Evolutionary conservation across 1,284 basidiomycete species (phyloP).

Genomic region (Melampsora americana): DNA sequence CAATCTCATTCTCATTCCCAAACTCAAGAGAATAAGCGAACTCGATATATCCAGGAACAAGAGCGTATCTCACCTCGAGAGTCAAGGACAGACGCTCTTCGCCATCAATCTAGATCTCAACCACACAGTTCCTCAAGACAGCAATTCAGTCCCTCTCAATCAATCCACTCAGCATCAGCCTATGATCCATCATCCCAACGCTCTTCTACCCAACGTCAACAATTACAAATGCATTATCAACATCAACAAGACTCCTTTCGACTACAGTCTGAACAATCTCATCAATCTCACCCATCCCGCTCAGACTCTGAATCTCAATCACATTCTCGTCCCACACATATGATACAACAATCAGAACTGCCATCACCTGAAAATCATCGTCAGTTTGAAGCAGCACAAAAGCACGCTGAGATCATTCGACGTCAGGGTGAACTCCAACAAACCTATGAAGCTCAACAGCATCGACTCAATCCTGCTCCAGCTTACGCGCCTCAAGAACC

Average conservation of each 20-base stretch:
- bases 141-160: constrained; percentile 6
- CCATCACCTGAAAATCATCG: neutral
- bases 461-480: neutral
- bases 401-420: neutral
- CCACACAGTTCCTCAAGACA: neutral
- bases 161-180: constrained; percentile 15
- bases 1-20: neutral
- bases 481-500: no score
- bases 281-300: neutral
- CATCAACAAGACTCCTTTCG: constrained; percentile 8
- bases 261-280: constrained; percentile 10
- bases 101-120: neutral
- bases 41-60: neutral
- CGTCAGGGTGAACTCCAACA: neutral
- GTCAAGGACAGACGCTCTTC: neutral
- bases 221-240: constrained; percentile 16
- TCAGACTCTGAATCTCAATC: constrained; percentile 6
- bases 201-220: constrained; percentile 11
- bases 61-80: neutral
- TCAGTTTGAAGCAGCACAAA: neutral
- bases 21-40: no score
- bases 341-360: neutral
- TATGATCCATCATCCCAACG: neutral
- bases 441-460: neutral
- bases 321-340: neutral